phyloP scores from a whole-genome alignment of 1,284 basidiomycete species.

The Leccinum variabile region DNA sequence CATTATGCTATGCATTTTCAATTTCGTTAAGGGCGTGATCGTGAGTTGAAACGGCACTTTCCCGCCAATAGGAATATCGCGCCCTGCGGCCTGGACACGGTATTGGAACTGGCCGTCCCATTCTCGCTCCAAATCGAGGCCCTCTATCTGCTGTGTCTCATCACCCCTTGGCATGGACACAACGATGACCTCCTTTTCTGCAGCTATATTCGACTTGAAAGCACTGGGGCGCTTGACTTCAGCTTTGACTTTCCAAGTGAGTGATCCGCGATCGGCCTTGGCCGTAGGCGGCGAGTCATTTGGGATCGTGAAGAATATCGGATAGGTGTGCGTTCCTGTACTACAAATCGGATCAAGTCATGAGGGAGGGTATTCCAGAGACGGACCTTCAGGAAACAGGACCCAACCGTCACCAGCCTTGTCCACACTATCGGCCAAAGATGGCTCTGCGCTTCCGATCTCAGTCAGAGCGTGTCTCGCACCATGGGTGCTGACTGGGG shows the following conservation, averaged over 20 bases:
- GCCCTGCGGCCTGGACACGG: conserved; percentile 77
- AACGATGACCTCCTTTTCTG: conserved; percentile 74
- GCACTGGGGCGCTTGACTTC: conserved; percentile 83
- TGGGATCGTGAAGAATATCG: conserved; percentile 89
- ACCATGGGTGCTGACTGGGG: not conserved
- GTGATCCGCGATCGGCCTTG: conserved; percentile 76
- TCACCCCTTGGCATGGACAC: conserved; percentile 72
- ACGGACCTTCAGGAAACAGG: conserved; percentile 83
- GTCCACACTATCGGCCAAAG: conserved; percentile 39
- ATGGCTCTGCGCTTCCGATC: conserved; percentile 5
- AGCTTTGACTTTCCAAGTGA: conserved; percentile 84
- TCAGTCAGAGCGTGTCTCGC: not conserved
- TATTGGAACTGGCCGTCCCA: conserved; percentile 94
- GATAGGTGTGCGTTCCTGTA: conserved; percentile 88
- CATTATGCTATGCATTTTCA: conserved; percentile 78
- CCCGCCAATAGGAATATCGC: conserved; percentile 83
- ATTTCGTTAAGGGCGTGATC: conserved; percentile 83
- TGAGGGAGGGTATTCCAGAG: conserved; percentile 20
- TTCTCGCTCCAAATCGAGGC: conserved; percentile 84
- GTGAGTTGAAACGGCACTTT: conserved; percentile 80
- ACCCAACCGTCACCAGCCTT: conserved; percentile 72
- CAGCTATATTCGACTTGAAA: conserved; percentile 72
- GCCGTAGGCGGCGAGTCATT: conserved; percentile 80
- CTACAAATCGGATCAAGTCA: conserved; percentile 3
- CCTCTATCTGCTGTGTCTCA: conserved; percentile 57